Evolutionary conservation across 768 basidiomycete genomes (phyloP).

Genomic region (Lactarius deliciosus): DNA sequence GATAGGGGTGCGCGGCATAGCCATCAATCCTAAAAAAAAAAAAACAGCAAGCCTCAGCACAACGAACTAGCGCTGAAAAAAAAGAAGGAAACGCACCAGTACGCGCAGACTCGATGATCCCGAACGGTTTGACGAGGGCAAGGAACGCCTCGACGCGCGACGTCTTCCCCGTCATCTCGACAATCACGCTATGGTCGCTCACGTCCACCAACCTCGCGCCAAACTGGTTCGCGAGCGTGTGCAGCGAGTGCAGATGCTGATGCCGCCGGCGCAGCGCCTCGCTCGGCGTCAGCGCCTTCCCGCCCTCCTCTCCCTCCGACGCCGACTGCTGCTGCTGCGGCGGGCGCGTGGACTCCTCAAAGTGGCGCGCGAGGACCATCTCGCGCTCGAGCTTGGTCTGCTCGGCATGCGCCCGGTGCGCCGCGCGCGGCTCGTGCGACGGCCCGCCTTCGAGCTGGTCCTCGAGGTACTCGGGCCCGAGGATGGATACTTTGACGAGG

Average conservation of each 20-base stretch:
- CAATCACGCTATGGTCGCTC: constrained; percentile 90
- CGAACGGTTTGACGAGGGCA: constrained; percentile 87
- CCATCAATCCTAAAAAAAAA: constrained; percentile 78
- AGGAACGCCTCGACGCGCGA: constrained; percentile 90
- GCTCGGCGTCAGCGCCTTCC: constrained; percentile 50
- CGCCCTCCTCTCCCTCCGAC: background rate
- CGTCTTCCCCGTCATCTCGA: constrained; percentile 94
- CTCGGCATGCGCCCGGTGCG: constrained; percentile 28
- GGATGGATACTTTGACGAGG: constrained; percentile 94
- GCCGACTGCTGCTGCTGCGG: background rate
- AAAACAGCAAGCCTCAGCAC: background rate
- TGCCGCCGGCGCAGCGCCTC: constrained; percentile 89
- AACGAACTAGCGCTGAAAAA: background rate
- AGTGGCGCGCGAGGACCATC: constrained; percentile 68
- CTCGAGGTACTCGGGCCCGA: constrained; percentile 95
- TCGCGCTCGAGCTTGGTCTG: constrained; percentile 68
- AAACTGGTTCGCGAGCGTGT: constrained; percentile 81
- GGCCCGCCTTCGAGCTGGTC: constrained; percentile 86
- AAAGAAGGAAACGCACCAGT: constrained; percentile 61
- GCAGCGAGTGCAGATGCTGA: constrained; percentile 85
- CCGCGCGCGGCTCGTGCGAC: constrained; percentile 67
- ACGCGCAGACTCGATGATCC: constrained; percentile 91
- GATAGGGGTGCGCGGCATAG: constrained; percentile 96
- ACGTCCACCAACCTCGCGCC: constrained; percentile 93
- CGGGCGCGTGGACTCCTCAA: constrained; percentile 59